A percentile compares a stretch with the other conserved stretches of the same genome.
These are phyloP conservation scores for Colletotrichum eleusines DNA, from an alignment of 2,329 filamentous ascomycete species.

Conservation along the genomic window DNA sequence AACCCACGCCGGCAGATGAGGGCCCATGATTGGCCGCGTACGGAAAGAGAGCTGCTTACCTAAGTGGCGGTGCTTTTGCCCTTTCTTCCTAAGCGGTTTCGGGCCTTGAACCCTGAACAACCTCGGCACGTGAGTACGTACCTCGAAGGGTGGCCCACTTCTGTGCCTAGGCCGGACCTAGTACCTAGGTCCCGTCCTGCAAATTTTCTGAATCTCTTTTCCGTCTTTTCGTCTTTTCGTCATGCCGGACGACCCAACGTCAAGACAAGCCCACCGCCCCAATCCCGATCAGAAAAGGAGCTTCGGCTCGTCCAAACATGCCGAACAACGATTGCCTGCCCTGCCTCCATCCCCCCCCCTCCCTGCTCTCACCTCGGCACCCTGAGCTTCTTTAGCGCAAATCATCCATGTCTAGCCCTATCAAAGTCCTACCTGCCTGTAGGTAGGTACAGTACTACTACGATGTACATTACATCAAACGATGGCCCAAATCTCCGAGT, in stretches of 20 bases:
- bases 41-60: too few relatives aligned
- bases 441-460: too few relatives aligned
- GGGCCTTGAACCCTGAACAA: constrained; percentile 8
- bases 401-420: constrained; percentile 30
- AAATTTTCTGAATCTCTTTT: constrained; percentile 8
- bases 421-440: too few relatives aligned
- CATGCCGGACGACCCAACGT: too few relatives aligned
- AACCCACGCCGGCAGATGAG: too few relatives aligned
- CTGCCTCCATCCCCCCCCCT: too few relatives aligned
- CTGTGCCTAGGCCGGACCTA: too few relatives aligned
- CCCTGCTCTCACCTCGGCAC: constrained; percentile 30
- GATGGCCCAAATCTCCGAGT: constrained; percentile 22
- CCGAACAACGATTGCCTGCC: neutral
- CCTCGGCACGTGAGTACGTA: constrained; percentile 6
- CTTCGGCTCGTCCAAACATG: neutral
- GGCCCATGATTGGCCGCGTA: too few relatives aligned
- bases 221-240: too few relatives aligned
- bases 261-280: too few relatives aligned
- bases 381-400: constrained; percentile 25
- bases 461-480: too few relatives aligned
- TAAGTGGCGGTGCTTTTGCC: too few relatives aligned
- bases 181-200: neutral
- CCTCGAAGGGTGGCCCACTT: neutral
- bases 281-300: neutral
- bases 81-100: constrained; percentile 22